Percentiles rank a stretch among this genome's conserved stretches.
These are phyloP conservation scores for Claviceps pusilla DNA, from an alignment of 2,329 filamentous ascomycete genomes.

Conservation along the genomic window DNA sequence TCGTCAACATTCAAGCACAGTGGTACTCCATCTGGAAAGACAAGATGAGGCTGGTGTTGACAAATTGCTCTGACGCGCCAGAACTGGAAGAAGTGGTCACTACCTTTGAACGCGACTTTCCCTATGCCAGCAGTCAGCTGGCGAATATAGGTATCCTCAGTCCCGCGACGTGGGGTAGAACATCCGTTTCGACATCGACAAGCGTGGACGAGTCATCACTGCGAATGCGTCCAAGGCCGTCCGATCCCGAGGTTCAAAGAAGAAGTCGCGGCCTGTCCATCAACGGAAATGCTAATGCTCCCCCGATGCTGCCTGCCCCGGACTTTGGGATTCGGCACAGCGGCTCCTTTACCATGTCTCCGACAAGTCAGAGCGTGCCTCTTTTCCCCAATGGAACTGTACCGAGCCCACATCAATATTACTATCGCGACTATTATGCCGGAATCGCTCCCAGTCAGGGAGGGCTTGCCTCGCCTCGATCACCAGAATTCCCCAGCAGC, in stretches of 20 bases:
- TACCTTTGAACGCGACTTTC: constrained; percentile 66
- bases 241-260: constrained; percentile 32
- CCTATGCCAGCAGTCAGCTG: constrained; percentile 57
- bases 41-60: constrained; percentile 63
- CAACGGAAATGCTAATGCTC: constrained; percentile 46
- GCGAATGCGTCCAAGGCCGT: constrained; percentile 33
- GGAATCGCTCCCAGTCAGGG: constrained; percentile 25
- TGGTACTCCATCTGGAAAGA: constrained; percentile 78
- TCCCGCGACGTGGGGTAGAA: constrained; percentile 46
- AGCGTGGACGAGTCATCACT: constrained; percentile 36
- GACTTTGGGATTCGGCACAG: constrained; percentile 53
- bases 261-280: constrained; percentile 41
- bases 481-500: constrained; percentile 35
- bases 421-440: constrained; percentile 40
- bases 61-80: constrained; percentile 44
- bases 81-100: constrained; percentile 60
- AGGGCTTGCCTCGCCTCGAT: constrained; percentile 44
- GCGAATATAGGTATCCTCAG: constrained; percentile 65
- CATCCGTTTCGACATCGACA: constrained; percentile 42
- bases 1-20: constrained; percentile 66
- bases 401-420: constrained; percentile 39
- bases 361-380: constrained; percentile 22
- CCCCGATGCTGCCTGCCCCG: constrained; percentile 47
- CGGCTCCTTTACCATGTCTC: constrained; percentile 49
- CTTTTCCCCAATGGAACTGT: constrained; percentile 9